phyloP scores from a whole-genome alignment of 345 rosid genomes.

The Eucalyptus camaldulensis region DNA sequence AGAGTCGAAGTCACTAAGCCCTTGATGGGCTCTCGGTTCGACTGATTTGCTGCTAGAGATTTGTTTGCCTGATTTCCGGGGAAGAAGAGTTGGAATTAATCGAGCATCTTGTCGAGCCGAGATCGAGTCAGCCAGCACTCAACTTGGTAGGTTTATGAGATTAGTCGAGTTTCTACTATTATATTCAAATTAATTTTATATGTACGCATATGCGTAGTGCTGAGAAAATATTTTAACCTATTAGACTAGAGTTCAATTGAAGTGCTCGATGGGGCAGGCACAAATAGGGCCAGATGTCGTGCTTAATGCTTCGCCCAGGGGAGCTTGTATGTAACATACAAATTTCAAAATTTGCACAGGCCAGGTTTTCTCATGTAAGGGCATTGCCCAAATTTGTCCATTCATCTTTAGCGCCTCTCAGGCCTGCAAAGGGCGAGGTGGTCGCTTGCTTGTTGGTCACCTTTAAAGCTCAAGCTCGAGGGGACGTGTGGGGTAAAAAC shows the following conservation, averaged over 20 bases:
- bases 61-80: not conserved
- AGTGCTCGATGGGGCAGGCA: not conserved
- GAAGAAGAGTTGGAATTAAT: no score
- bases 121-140: not conserved
- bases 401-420: not conserved
- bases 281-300: not conserved
- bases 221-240: not conserved
- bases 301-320: not conserved
- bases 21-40: not conserved
- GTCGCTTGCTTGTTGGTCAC: not conserved
- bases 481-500: not conserved
- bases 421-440: not conserved
- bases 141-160: not conserved
- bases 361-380: not conserved
- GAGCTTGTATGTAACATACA: not conserved
- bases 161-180: not conserved
- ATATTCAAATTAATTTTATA: not conserved
- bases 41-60: not conserved
- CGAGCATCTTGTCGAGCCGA: not conserved
- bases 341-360: not conserved
- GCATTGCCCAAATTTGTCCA: not conserved
- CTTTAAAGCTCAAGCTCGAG: not conserved
- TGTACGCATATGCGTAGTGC: not conserved
- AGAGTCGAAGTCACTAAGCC: not conserved
- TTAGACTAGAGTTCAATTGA: not conserved